phyloP scores from a whole-genome alignment of 1,284 basidiomycete species.

The Malassezia restricta region DNA sequence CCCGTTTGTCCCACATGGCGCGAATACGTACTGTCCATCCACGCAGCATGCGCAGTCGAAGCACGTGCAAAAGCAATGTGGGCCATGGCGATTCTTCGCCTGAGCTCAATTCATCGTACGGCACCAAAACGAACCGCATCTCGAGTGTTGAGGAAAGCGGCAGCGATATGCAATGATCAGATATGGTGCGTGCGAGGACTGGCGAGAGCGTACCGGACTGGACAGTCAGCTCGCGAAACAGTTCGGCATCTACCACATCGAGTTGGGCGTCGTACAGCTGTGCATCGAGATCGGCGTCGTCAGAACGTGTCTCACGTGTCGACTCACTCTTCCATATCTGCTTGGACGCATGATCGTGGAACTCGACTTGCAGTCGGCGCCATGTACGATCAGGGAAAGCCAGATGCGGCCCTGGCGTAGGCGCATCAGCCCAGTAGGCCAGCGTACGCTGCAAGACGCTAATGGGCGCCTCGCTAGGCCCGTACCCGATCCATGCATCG shows the following conservation, averaged over 20 bases:
- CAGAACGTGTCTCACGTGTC: background rate
- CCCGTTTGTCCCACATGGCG: background rate
- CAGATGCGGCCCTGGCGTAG: background rate
- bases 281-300: constrained; percentile 16
- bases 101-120: background rate
- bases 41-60: constrained; percentile 16
- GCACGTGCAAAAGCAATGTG: constrained; percentile 9
- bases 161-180: constrained; percentile 10
- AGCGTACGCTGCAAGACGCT: constrained; percentile 20
- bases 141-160: constrained; percentile 9
- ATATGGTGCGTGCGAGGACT: constrained; percentile 19
- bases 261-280: constrained; percentile 25
- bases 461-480: constrained; percentile 25
- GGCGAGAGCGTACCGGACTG: constrained; percentile 22
- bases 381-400: constrained; percentile 29
- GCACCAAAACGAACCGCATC: constrained; percentile 19
- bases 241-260: constrained; percentile 27
- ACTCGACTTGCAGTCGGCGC: constrained; percentile 20
- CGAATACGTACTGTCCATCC: constrained; percentile 2
- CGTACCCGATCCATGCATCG: constrained; percentile 40
- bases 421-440: constrained; percentile 28
- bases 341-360: background rate
- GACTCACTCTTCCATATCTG: constrained; percentile 19
- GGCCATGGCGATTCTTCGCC: background rate
- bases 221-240: constrained; percentile 25